Conservation (phyloP, 352 stramenopile species). For the Globisporangium middletonii region DNA sequence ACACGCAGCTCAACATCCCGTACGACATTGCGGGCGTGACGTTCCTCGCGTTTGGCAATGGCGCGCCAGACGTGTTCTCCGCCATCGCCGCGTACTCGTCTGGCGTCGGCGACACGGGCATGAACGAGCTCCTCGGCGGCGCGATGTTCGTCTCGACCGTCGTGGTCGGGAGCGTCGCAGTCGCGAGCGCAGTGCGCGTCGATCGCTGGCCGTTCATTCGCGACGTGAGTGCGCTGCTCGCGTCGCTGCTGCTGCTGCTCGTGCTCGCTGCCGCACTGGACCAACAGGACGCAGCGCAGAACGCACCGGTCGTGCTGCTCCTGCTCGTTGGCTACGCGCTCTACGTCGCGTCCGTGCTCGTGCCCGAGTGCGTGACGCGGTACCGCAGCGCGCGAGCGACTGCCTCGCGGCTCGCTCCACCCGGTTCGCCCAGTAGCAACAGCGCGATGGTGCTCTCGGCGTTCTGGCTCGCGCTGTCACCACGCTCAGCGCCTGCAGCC, state of each 20-base stretch:
- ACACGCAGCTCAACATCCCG: constrained; percentile 58
- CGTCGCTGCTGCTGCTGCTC: constrained; percentile 28
- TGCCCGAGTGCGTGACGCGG: constrained; percentile 41
- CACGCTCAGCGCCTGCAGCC: constrained; percentile 12
- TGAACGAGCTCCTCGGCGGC: constrained; percentile 93
- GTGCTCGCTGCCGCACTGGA: constrained; percentile 27
- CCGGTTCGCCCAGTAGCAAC: not conserved
- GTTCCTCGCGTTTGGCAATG: constrained; percentile 97
- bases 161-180: constrained; percentile 85
- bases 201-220: constrained; percentile 61
- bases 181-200: constrained; percentile 60
- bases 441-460: constrained; percentile 43
- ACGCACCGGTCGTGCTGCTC: constrained; percentile 26
- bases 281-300: constrained; percentile 6
- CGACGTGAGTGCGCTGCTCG: constrained; percentile 49
- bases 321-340: constrained; percentile 45
- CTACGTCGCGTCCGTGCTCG: constrained; percentile 56
- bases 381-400: constrained; percentile 12
- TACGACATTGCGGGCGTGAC: constrained; percentile 95
- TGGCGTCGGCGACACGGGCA: constrained; percentile 58
- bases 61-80: constrained; percentile 95
- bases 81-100: constrained; percentile 84
- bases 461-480: constrained; percentile 71
- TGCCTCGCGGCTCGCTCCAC: too few species aligned
- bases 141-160: constrained; percentile 95